Percentiles rank a stretch among this genome's conserved stretches.
Conservation (phyloP, 2,329 filamentous ascomycete species). For the Epichloe scottii region DNA sequence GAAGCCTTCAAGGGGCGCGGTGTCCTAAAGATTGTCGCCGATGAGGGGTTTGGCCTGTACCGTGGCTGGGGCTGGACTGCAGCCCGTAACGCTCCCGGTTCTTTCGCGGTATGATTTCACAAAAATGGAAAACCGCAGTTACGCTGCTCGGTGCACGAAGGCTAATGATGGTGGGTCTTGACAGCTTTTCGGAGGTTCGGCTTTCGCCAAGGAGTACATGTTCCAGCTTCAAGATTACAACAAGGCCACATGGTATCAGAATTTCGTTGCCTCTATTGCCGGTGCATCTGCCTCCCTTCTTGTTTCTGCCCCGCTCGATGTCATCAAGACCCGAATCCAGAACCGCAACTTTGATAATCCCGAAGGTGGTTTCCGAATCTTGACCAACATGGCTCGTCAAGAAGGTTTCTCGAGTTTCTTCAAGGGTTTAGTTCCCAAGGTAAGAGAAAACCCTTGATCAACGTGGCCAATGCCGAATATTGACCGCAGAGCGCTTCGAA, state of each 20-base stretch:
- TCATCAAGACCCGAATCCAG: constrained; percentile 97
- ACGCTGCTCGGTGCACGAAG: background rate
- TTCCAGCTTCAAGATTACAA: constrained; percentile 91
- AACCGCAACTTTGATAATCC: constrained; percentile 98
- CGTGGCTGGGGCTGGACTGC: constrained; percentile 96
- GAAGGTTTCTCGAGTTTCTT: constrained; percentile 85
- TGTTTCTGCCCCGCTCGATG: constrained; percentile 90
- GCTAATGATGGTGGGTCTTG: background rate
- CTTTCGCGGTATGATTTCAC: constrained; percentile 67
- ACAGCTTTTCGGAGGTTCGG: constrained; percentile 93
- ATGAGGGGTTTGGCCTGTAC: constrained; percentile 93
- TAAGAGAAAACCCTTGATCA: constrained; percentile 14
- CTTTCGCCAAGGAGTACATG: constrained; percentile 93
- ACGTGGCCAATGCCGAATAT: background rate
- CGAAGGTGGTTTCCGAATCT: constrained; percentile 82
- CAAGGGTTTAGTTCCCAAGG: constrained; percentile 92
- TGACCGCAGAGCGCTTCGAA: constrained; percentile 3
- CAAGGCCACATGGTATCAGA: constrained; percentile 84
- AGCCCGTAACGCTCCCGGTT: constrained; percentile 89
- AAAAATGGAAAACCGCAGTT: background rate
- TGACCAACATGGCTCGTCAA: constrained; percentile 84
- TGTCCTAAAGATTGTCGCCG: constrained; percentile 74
- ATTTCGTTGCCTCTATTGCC: constrained; percentile 92
- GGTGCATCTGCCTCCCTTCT: constrained; percentile 91
- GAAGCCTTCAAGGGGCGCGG: constrained; percentile 94